phyloP scores from a whole-genome alignment of 2,329 filamentous ascomycete species.

The Sclerotinia trifoliorum region DNA sequence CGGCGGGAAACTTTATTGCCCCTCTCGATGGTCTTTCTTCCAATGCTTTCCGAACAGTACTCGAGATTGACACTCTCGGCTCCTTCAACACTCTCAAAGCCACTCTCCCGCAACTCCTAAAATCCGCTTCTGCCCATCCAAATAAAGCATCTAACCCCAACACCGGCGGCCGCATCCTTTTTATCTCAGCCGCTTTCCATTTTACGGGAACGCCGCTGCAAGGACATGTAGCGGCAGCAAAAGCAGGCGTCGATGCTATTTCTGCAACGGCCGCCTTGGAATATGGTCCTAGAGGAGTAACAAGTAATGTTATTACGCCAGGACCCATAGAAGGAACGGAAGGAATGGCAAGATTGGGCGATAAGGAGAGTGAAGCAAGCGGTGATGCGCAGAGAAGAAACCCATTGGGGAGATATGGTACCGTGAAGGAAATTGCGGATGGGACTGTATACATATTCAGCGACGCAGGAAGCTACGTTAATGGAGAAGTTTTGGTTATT shows the following conservation, averaged over 20 bases:
- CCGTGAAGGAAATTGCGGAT: conserved; percentile 85
- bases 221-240: conserved; percentile 86
- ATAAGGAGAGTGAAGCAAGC: conserved; percentile 28
- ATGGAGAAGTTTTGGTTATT: conserved; percentile 76
- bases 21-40: conserved; percentile 76
- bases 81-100: conserved; percentile 96
- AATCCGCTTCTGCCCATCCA: conserved; percentile 63
- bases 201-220: conserved; percentile 85
- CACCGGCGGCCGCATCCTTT: conserved; percentile 79
- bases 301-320: conserved; percentile 84
- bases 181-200: conserved; percentile 87
- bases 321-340: conserved; percentile 79
- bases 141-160: conserved; percentile 57
- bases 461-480: conserved; percentile 82
- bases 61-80: conserved; percentile 93
- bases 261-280: conserved; percentile 79
- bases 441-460: conserved; percentile 88
- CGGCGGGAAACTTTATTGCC: conserved; percentile 92
- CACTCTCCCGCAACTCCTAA: conserved; percentile 75
- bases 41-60: conserved; percentile 93
- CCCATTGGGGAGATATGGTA: conserved; percentile 74
- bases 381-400: conserved; percentile 47
- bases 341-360: conserved; percentile 63
- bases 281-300: conserved; percentile 83
- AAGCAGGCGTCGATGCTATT: conserved; percentile 86